Evolutionary conservation across 768 basidiomycete species (phyloP).

Genomic region (Tricholoma matsutake): DNA sequence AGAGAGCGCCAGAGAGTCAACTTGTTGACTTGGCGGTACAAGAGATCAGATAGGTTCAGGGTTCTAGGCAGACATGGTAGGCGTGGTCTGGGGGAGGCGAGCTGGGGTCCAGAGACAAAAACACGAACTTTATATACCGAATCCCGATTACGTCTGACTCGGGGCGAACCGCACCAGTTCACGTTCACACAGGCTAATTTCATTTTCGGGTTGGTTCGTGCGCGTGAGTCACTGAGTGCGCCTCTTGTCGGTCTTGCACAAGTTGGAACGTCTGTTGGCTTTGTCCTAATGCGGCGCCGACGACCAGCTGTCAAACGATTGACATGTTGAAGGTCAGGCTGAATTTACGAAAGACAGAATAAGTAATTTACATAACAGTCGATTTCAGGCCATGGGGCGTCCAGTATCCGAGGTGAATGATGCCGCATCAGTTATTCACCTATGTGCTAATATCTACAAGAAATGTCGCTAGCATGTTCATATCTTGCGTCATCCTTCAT

Average conservation of each 20-base stretch:
- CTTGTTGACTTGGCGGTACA: slow-evolving; percentile 36
- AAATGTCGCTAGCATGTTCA: slow-evolving; percentile 30
- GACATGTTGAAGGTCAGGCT: no score
- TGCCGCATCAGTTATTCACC: slow-evolving; percentile 5
- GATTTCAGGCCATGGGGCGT: no score
- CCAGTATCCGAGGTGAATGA: no score
- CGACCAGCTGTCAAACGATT: no score
- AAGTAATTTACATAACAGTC: no score
- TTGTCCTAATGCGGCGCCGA: no score
- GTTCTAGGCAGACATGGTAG: slow-evolving; percentile 44
- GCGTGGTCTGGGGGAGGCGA: slow-evolving; percentile 15
- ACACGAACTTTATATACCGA: slow-evolving; percentile 22
- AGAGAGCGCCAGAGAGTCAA: slow-evolving; percentile 35
- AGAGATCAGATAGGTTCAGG: slow-evolving; percentile 32
- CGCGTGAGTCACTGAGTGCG: background rate
- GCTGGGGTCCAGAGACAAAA: slow-evolving; percentile 16
- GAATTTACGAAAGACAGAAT: no score
- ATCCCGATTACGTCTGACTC: slow-evolving; percentile 13
- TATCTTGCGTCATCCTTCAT: slow-evolving; percentile 55
- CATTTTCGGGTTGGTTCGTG: background rate
- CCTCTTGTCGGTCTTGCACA: no score
- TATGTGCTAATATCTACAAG: slow-evolving; percentile 24
- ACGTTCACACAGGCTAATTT: slow-evolving; percentile 6
- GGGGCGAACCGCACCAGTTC: slow-evolving; percentile 18
- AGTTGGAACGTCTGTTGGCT: no score